These are phyloP conservation scores for Cenchrus fungigraminus DNA, from an alignment of 176 grass and related monocot genomes.

Conservation along the genomic window DNA sequence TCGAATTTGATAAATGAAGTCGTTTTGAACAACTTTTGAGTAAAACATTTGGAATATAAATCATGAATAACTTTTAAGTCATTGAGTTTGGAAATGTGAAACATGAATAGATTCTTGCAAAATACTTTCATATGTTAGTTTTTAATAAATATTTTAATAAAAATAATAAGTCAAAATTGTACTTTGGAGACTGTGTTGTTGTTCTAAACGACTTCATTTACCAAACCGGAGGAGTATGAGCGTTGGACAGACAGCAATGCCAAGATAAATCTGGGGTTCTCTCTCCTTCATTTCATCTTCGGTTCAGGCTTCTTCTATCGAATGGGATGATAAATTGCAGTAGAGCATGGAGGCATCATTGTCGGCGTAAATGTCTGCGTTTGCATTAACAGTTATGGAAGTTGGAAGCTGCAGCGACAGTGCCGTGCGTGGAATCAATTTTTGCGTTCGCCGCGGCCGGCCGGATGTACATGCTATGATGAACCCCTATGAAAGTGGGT, in stretches of 20 bases:
- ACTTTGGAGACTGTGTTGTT: no score
- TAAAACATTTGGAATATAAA: no score
- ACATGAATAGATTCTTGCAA: no score
- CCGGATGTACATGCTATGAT: conserved; percentile 21
- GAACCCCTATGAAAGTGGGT: conserved; percentile 14
- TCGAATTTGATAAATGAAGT: no score
- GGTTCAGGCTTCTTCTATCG: neutral
- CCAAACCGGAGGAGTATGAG: neutral
- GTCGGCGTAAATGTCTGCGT: conserved; percentile 17
- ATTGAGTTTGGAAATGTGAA: no score
- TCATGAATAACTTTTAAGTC: no score
- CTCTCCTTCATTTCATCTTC: neutral
- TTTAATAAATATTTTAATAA: no score
- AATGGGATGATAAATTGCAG: neutral
- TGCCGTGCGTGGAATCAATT: conserved; percentile 37
- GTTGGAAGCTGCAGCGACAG: conserved; percentile 49
- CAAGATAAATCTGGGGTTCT: neutral
- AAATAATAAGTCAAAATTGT: no score
- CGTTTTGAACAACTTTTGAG: no score
- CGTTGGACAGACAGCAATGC: neutral
- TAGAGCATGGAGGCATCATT: conserved; percentile 20
- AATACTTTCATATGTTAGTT: no score
- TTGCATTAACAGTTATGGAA: conserved; percentile 30
- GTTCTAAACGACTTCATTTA: no score
- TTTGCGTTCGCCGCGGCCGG: neutral